Evolutionary conservation across 805 yeast genomes (phyloP).

Genomic region (Metschnikowia colocasiae): DNA sequence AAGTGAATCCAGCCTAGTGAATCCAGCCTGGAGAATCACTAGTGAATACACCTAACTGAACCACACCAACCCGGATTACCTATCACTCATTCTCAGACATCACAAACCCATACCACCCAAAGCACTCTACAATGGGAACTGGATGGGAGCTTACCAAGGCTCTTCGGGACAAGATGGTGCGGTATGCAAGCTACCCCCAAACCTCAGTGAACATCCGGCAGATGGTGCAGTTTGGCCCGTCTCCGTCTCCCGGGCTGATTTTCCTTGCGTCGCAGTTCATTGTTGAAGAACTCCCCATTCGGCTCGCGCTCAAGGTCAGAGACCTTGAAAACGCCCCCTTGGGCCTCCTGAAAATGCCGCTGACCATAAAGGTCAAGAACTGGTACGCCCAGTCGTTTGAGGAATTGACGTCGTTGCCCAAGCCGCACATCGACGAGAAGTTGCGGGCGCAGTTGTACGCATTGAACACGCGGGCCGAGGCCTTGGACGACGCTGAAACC

Average conservation of each 20-base stretch:
- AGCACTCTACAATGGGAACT: conserved; percentile 33
- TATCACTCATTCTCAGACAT: too few relatives aligned
- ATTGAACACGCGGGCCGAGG: conserved; percentile 8
- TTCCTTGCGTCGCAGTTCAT: conserved; percentile 82
- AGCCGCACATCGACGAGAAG: conserved; percentile 49
- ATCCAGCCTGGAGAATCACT: too few relatives aligned
- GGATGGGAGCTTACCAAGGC: conserved; percentile 49
- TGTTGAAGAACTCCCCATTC: conserved; percentile 80
- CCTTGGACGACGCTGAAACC: conserved; percentile 11
- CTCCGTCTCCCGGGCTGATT: conserved; percentile 72
- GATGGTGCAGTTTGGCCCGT: conserved; percentile 87
- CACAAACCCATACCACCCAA: too few relatives aligned
- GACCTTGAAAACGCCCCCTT: conserved; percentile 79
- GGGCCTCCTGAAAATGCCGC: conserved; percentile 68
- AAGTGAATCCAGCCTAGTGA: too few relatives aligned
- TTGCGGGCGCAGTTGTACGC: conserved; percentile 33
- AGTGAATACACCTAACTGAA: too few relatives aligned
- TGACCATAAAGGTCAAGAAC: conserved; percentile 69
- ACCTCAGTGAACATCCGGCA: conserved; percentile 82
- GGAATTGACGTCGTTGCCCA: conserved; percentile 63
- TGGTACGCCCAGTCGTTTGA: conserved; percentile 93
- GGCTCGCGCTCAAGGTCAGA: conserved; percentile 80
- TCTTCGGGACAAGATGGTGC: conserved; percentile 53
- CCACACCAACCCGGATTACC: too few relatives aligned
- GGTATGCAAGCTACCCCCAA: conserved; percentile 70